These are phyloP conservation scores for Candida maesae DNA, from an alignment of 805 yeast species.

Conservation along the genomic window DNA sequence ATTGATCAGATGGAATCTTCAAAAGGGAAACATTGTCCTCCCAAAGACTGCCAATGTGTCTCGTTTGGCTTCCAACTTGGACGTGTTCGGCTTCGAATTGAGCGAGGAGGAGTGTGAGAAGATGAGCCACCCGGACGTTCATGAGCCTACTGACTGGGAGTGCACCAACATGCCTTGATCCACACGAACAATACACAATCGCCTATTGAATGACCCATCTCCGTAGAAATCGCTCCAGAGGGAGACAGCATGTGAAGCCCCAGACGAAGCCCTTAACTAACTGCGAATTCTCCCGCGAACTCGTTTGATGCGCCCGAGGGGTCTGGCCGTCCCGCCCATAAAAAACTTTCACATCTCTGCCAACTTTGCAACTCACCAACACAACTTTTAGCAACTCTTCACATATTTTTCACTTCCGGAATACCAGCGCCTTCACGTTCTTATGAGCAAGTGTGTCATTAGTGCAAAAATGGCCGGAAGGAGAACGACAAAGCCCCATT, in stretches of 20 bases:
- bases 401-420: slow-evolving; percentile 30
- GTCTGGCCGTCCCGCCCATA: neutral
- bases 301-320: neutral
- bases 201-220: no score
- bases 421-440: slow-evolving; percentile 29
- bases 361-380: neutral
- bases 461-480: slow-evolving; percentile 31
- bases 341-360: slow-evolving; percentile 1
- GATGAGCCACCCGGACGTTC: slow-evolving; percentile 50
- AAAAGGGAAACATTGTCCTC: slow-evolving; percentile 53
- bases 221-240: neutral
- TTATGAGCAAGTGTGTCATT: slow-evolving; percentile 17
- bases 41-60: slow-evolving; percentile 40
- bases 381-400: slow-evolving; percentile 12
- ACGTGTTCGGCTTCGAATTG: slow-evolving; percentile 42
- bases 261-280: neutral
- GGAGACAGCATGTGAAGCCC: neutral
- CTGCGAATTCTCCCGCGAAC: slow-evolving; percentile 1
- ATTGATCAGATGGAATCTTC: slow-evolving; percentile 53
- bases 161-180: slow-evolving; percentile 16
- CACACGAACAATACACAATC: no score
- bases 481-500: slow-evolving; percentile 24
- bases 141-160: slow-evolving; percentile 78
- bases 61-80: slow-evolving; percentile 39
- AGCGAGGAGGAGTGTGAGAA: slow-evolving; percentile 36